Evolutionary conservation across 345 rosid species (phyloP).

Genomic region (Linum lewisii): DNA sequence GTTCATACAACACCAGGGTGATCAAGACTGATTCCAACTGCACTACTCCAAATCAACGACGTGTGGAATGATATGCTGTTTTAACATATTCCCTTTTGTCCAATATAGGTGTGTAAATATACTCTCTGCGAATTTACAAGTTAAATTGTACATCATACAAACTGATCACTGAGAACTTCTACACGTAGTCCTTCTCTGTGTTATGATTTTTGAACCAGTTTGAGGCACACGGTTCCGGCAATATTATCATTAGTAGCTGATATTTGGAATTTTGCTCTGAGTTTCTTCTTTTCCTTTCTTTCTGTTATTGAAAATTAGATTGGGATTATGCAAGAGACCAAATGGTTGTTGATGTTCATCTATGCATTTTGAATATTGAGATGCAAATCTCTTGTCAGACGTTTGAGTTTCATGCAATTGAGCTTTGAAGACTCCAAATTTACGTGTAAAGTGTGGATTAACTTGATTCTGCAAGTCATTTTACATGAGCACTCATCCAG

Average conservation of each 20-base stretch:
- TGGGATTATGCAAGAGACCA: no score
- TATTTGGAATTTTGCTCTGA: no score
- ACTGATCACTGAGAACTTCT: neutral
- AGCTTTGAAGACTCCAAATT: neutral
- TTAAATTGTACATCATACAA: neutral
- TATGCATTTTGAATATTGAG: no score
- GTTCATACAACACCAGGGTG: constrained; percentile 82
- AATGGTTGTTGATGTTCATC: no score
- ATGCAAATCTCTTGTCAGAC: no score
- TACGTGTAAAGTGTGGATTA: neutral
- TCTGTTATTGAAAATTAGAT: no score
- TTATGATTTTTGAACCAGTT: neutral
- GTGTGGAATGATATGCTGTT: neutral
- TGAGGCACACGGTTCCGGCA: neutral
- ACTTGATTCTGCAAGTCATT: neutral
- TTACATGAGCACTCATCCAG: neutral
- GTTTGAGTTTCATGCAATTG: neutral
- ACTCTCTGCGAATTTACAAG: neutral
- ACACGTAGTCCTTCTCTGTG: neutral
- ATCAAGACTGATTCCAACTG: constrained; percentile 29
- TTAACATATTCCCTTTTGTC: neutral
- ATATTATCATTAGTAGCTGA: neutral
- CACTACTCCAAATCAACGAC: constrained; percentile 15
- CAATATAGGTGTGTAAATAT: neutral
- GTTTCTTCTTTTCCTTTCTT: neutral